Percentiles rank a stretch among this genome's conserved stretches.
Conservation (phyloP, 139 green algal species). For the Picochlorum sp. region DNA sequence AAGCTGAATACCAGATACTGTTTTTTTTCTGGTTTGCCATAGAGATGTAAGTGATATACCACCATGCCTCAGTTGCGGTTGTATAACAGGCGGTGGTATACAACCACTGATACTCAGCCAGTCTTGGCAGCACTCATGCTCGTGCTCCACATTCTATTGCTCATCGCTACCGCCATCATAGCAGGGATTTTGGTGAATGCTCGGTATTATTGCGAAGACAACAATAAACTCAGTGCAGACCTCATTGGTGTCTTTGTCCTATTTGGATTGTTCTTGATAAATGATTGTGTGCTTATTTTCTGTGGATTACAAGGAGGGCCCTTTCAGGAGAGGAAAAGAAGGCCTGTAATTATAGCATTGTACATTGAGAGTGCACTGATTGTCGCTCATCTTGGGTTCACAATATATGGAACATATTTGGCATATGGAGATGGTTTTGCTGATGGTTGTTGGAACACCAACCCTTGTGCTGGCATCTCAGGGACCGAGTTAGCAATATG, state of each 20-base stretch:
- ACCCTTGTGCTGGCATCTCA: not conserved
- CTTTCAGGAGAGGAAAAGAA: not conserved
- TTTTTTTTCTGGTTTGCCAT: too few relatives aligned
- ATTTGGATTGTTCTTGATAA: not conserved
- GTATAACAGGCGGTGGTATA: not conserved
- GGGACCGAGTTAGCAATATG: not conserved
- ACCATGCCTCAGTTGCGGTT: not conserved
- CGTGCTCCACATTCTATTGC: not conserved
- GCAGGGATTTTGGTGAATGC: too few relatives aligned
- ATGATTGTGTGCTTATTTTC: not conserved
- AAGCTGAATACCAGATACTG: too few relatives aligned
- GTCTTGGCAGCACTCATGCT: not conserved
- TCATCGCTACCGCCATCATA: not conserved
- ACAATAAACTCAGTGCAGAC: not conserved
- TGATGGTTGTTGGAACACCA: not conserved
- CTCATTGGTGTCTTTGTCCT: not conserved
- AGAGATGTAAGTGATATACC: too few relatives aligned
- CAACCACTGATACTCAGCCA: not conserved
- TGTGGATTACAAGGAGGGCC: not conserved
- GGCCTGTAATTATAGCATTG: not conserved
- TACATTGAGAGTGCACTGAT: not conserved
- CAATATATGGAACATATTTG: not conserved
- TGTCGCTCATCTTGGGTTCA: not conserved
- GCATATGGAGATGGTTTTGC: not conserved
- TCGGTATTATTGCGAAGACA: too few relatives aligned